phyloP scores from a whole-genome alignment of 2,329 filamentous ascomycete species.

The Metarhizium album region DNA sequence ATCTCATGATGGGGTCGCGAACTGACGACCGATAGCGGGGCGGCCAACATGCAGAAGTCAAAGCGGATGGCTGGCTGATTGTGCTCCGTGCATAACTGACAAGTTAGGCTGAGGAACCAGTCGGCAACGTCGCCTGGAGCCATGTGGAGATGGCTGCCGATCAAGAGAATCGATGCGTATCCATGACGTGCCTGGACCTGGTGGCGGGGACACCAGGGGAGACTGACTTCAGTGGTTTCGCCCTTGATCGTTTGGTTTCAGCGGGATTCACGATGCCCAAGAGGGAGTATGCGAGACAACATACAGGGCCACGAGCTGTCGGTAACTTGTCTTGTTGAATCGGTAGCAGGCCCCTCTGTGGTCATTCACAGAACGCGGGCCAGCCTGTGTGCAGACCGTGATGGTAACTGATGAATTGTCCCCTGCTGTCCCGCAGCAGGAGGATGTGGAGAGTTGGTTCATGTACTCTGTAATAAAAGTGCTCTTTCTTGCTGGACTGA shows the following conservation, averaged over 20 bases:
- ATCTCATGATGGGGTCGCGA: too few relatives aligned
- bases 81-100: neutral
- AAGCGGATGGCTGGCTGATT: neutral
- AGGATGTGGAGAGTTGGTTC: too few relatives aligned
- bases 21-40: neutral
- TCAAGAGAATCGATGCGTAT: neutral
- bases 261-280: neutral
- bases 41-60: neutral
- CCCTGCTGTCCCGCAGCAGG: too few relatives aligned
- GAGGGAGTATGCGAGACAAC: neutral
- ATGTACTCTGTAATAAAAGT: too few relatives aligned
- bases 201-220: neutral
- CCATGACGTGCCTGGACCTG: conserved; percentile 6
- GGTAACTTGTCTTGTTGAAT: too few relatives aligned
- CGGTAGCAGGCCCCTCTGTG: too few relatives aligned
- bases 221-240: neutral
- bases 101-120: neutral
- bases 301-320: too few relatives aligned
- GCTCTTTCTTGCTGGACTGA: too few relatives aligned
- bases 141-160: conserved; percentile 2
- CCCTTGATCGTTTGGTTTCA: neutral
- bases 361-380: too few relatives aligned
- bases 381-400: too few relatives aligned
- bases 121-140: neutral
- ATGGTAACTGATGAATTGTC: too few relatives aligned